These are phyloP conservation scores for Trypanosoma caninum DNA, from an alignment of 208 protist species.

Conservation along the genomic window DNA sequence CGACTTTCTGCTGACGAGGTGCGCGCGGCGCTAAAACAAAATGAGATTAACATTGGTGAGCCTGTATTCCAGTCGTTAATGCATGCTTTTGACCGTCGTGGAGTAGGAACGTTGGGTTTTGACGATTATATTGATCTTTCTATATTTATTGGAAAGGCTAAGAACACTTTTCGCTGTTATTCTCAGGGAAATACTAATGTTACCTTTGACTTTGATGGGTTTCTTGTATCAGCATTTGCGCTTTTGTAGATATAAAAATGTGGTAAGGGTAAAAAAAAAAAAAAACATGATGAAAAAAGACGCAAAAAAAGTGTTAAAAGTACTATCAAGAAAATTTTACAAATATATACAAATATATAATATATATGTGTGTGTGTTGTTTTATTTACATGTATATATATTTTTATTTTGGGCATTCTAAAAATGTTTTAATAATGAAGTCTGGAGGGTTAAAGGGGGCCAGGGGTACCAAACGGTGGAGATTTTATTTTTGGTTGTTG, in stretches of 20 bases:
- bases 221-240: constrained; percentile 47
- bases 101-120: constrained; percentile 67
- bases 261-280: too few species aligned
- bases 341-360: constrained; percentile 10
- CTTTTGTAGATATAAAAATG: constrained; percentile 57
- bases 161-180: constrained; percentile 73
- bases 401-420: not conserved
- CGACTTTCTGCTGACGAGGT: constrained; percentile 68
- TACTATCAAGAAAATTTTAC: not conserved
- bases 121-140: constrained; percentile 91
- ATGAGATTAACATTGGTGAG: constrained; percentile 60
- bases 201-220: constrained; percentile 74
- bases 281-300: not conserved
- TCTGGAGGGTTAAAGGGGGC: not conserved
- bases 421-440: not conserved
- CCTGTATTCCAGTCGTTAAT: constrained; percentile 80
- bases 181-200: constrained; percentile 66
- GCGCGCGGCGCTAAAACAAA: constrained; percentile 44
- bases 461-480: not conserved
- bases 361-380: not conserved
- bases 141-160: constrained; percentile 72
- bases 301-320: not conserved
- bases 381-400: not conserved
- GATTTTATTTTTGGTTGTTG: constrained; percentile 3
- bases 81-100: constrained; percentile 81